These are phyloP conservation scores for Lecanoromycetidae sp. DNA, from an alignment of 2,329 filamentous ascomycete species.

Conservation along the genomic window DNA sequence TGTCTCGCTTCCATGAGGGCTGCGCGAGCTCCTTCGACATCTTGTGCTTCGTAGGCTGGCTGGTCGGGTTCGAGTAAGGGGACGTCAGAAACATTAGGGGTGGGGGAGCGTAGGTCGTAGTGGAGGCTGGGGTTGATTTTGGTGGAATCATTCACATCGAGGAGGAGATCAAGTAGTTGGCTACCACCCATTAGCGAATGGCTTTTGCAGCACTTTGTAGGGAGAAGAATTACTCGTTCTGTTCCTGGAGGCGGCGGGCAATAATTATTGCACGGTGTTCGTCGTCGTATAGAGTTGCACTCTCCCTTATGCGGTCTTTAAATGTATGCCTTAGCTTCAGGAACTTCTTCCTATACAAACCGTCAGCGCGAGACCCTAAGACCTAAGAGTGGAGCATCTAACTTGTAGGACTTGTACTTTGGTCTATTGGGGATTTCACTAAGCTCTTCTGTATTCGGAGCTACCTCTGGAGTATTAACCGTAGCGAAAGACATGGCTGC, in stretches of 20 bases:
- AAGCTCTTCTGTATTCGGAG: constrained; percentile 24
- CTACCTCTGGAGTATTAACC: constrained; percentile 20
- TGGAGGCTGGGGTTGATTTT: constrained; percentile 65
- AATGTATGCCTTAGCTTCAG: constrained; percentile 76
- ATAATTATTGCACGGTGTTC: constrained; percentile 71
- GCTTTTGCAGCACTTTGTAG: background rate
- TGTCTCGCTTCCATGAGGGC: constrained; percentile 30
- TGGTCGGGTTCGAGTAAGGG: constrained; percentile 32
- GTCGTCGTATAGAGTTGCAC: constrained; percentile 68
- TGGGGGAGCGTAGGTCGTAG: constrained; percentile 50
- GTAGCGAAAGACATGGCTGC: constrained; percentile 7
- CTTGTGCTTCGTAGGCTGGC: constrained; percentile 19
- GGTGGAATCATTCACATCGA: constrained; percentile 76
- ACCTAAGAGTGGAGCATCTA: constrained; percentile 19
- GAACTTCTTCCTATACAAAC: constrained; percentile 70
- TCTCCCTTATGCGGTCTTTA: constrained; percentile 64
- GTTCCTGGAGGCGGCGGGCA: constrained; percentile 70
- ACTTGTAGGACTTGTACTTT: constrained; percentile 58
- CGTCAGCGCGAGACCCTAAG: background rate
- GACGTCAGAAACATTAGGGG: constrained; percentile 36
- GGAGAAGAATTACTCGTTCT: constrained; percentile 65
- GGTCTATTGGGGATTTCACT: constrained; percentile 35
- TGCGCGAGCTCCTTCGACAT: constrained; percentile 27
- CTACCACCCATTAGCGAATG: constrained; percentile 34
- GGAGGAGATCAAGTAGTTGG: constrained; percentile 73